Evolutionary conservation across 805 yeast genomes (phyloP), one percentile per base, ranked within the genome.

Genomic region (Tetrapisispora nanseiensis): DNA sequence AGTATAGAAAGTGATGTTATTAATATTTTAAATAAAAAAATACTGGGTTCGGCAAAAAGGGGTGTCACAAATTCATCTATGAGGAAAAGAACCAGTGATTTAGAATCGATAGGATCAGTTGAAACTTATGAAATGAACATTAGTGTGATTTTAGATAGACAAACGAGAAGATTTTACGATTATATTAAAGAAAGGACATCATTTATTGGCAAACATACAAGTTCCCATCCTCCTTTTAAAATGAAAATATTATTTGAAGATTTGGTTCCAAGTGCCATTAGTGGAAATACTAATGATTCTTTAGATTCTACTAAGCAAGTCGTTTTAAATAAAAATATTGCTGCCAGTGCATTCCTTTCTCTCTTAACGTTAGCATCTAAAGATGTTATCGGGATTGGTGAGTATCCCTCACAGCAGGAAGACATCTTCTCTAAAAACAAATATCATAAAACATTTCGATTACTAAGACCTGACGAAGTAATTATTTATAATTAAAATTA

Each of bases 331-430:
- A 56, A 48, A 37, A 46, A 45, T 23, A 48, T 59, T 10, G 63
- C 62, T 6, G 59, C 62, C 13, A 57, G 53, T 23, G 64, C 63
- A 0, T 61, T 61, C 33, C 41, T 61, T 16, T 54, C 62, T 3
- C 22, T 61, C 18, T 42, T 61, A 16, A 56, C 51, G 29, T 45
- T 61, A 15, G 61, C 63, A 2, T 48, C 61, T 2, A 54, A 50
- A 37, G 52, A 50, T 19, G n/a, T 47, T 24, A 30, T 56, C 8
- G 40, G 36, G 11, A n/a, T 48, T 20, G 46, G 34, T 16, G 13
- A 32, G 19, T 41, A 26, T 28, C 3, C 15, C 5, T 10, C 23
- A 6, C 13, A 20, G 15, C 20, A 26, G 8, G 6, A 20, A 1
- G 23, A 24, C 16, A 2, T 16, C 11, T 7, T 8, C 7, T 3